Conservation (phyloP, 2,329 filamentous ascomycete genomes). For the Epichloe hybrida region DNA sequence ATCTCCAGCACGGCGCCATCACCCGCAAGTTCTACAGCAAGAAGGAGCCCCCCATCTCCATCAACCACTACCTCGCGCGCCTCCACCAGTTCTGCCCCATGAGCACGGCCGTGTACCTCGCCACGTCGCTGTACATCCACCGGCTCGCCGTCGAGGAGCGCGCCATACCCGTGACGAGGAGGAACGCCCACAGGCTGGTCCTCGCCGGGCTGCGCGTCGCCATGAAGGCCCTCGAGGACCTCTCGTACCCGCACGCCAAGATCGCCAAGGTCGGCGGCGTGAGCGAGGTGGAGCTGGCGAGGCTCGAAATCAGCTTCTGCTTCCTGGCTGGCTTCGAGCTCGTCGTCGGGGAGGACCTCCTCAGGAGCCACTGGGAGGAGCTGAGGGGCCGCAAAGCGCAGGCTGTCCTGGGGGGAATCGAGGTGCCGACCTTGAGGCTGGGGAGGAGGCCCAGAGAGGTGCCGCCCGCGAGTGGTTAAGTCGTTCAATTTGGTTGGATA, state of each 20-base stretch:
- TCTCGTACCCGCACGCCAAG: slow-evolving; percentile 71
- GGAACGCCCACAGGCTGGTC: slow-evolving; percentile 77
- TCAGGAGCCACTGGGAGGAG: slow-evolving; percentile 21
- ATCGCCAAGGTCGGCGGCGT: slow-evolving; percentile 84
- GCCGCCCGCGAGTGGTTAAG: slow-evolving; percentile 1
- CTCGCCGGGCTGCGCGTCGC: slow-evolving; percentile 76
- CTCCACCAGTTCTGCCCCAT: slow-evolving; percentile 87
- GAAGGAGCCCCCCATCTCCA: slow-evolving; percentile 64
- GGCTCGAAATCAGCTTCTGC: slow-evolving; percentile 80
- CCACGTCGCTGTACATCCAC: slow-evolving; percentile 77
- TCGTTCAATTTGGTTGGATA: no score
- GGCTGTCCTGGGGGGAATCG: slow-evolving; percentile 12
- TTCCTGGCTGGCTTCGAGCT: slow-evolving; percentile 78
- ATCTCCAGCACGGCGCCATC: slow-evolving; percentile 71
- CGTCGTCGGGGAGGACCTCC: slow-evolving; percentile 30
- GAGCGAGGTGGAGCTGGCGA: slow-evolving; percentile 63
- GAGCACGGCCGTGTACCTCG: slow-evolving; percentile 86
- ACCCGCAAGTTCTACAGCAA: slow-evolving; percentile 91
- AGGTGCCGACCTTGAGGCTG: slow-evolving; percentile 17
- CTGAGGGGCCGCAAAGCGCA: slow-evolving; percentile 18
- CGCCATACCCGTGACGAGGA: slow-evolving; percentile 64
- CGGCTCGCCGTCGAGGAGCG: slow-evolving; percentile 65
- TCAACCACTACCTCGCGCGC: slow-evolving; percentile 74
- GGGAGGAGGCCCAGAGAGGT: slow-evolving; percentile 9
- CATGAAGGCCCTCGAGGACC: slow-evolving; percentile 90